A percentile compares a stretch with the other conserved stretches of the same genome.
Conservation (phyloP, 2,329 filamentous ascomycete genomes). For the Zopfia rhizophila region DNA sequence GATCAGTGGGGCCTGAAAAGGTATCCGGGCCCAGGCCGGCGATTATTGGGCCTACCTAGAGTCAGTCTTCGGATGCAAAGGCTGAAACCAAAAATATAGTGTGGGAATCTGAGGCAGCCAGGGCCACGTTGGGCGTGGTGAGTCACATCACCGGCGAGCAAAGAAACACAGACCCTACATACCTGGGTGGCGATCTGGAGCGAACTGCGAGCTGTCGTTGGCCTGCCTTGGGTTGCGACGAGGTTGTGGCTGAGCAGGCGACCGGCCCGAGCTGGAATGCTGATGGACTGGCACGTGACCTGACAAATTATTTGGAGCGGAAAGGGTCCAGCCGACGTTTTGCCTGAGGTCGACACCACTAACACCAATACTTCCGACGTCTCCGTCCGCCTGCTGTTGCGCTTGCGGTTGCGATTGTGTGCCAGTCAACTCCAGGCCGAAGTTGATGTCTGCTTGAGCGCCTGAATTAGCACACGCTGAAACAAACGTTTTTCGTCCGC, state of each 20-base stretch:
- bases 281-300: too few relatives aligned
- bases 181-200: conserved; percentile 5
- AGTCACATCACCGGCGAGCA: not conserved
- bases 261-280: too few relatives aligned
- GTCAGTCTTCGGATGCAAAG: conserved; percentile 15
- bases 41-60: conserved; percentile 20
- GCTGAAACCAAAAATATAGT: conserved; percentile 20
- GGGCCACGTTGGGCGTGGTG: conserved; percentile 8
- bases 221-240: too few relatives aligned
- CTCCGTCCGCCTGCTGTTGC: conserved; percentile 34
- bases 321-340: conserved; percentile 38
- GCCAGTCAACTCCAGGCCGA: conserved; percentile 44
- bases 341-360: conserved; percentile 37
- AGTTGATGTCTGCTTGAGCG: conserved; percentile 39
- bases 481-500: conserved; percentile 27
- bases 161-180: conserved; percentile 6
- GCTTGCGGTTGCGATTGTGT: conserved; percentile 36
- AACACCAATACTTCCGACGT: conserved; percentile 26
- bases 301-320: too few relatives aligned
- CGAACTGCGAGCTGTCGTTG: not conserved
- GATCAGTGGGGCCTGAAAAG: conserved; percentile 39
- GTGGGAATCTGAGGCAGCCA: conserved; percentile 4
- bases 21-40: conserved; percentile 34
- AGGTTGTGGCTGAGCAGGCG: too few relatives aligned
- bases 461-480: conserved; percentile 35